phyloP scores from a whole-genome alignment of 228 moss, liverwort and hornwort genomes.

The Sphagnum fallax region DNA sequence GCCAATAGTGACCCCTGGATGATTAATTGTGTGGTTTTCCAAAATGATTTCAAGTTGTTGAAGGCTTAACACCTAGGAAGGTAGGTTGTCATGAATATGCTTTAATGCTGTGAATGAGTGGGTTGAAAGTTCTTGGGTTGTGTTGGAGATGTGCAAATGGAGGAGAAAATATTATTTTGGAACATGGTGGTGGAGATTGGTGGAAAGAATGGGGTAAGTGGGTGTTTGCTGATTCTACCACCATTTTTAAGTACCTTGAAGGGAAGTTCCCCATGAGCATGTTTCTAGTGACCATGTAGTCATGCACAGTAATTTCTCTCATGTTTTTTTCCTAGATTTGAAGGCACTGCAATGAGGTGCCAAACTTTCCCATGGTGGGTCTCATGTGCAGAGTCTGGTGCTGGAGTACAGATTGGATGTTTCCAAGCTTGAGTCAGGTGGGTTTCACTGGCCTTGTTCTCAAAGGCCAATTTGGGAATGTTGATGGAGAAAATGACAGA shows the following conservation, averaged over 20 bases:
- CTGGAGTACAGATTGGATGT: conserved; percentile 92
- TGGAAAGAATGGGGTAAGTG: conserved; percentile 73
- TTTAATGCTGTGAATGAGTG: too few species aligned
- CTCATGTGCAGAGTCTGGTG: conserved; percentile 41
- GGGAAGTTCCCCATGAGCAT: conserved; percentile 76
- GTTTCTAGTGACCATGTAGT: conserved; percentile 75
- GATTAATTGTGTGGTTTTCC: too few species aligned
- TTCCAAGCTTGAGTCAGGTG: conserved; percentile 95
- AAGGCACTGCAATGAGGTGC: too few species aligned
- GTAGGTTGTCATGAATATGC: too few species aligned
- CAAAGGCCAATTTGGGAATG: too few species aligned
- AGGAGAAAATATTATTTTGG: conserved; percentile 94
- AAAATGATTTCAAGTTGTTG: too few species aligned
- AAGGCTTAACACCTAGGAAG: too few species aligned
- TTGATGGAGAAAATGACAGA: too few species aligned
- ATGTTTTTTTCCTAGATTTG: too few species aligned
- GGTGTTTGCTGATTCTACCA: conserved; percentile 88
- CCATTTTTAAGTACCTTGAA: conserved; percentile 71
- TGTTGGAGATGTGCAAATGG: conserved; percentile 59
- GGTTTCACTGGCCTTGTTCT: too few species aligned
- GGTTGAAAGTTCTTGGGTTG: conserved; percentile 24
- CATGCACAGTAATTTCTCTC: conserved; percentile 24
- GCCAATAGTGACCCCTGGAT: too few species aligned
- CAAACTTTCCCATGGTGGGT: neutral
- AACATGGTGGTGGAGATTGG: conserved; percentile 99